phyloP scores from a whole-genome alignment of 192 early-diverging fungal species.

The Spinellus fusiger region DNA sequence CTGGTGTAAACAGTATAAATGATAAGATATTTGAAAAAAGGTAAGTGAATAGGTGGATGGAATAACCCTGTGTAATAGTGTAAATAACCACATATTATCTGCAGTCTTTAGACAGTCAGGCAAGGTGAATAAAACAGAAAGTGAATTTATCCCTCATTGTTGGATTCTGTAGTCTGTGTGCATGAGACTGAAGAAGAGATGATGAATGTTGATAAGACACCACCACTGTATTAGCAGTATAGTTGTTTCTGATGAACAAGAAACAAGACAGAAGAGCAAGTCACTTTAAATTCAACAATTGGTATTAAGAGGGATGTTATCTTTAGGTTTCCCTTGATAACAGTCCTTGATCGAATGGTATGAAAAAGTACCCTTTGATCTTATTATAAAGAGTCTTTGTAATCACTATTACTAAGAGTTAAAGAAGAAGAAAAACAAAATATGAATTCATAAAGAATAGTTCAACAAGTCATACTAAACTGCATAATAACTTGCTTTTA shows the following conservation, averaged over 20 bases:
- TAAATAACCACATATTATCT: constrained; percentile 84
- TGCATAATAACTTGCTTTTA: too few relatives aligned
- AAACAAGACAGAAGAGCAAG: constrained; percentile 14
- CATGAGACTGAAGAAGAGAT: constrained; percentile 81
- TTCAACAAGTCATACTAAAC: not conserved
- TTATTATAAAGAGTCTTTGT: constrained; percentile 54
- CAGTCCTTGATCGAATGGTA: constrained; percentile 87
- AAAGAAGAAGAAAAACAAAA: not conserved
- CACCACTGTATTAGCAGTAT: constrained; percentile 80
- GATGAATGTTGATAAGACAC: constrained; percentile 97
- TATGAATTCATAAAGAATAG: not conserved
- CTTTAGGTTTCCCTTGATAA: constrained; percentile 76
- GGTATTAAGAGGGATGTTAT: not conserved
- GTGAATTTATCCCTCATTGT: not conserved
- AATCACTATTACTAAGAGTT: not conserved
- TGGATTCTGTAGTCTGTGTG: not conserved
- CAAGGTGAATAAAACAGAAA: not conserved
- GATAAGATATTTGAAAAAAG: constrained; percentile 39
- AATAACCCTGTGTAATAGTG: constrained; percentile 92
- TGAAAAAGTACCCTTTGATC: constrained; percentile 56
- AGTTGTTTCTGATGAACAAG: constrained; percentile 60
- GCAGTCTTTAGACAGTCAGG: constrained; percentile 65
- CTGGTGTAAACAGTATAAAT: constrained; percentile 60
- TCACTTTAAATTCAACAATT: not conserved
- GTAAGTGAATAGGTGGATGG: constrained; percentile 63